Conservation (phyloP, 306 rosid genomes). For the Prunus salicina region DNA sequence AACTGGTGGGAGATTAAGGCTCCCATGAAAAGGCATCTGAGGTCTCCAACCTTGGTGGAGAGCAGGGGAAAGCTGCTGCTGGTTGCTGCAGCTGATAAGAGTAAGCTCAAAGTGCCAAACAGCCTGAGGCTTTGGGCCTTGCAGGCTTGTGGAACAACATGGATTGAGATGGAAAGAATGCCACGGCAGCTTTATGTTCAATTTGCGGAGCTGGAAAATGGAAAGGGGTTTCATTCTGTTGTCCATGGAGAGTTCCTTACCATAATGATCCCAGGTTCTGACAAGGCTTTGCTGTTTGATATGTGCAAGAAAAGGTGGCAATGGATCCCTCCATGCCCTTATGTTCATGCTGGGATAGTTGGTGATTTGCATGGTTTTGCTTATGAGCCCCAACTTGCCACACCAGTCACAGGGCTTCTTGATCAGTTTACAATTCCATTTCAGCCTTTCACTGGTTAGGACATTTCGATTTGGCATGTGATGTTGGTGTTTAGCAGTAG, state of each 20-base stretch:
- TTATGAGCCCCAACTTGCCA: slow-evolving; percentile 77
- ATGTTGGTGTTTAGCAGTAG: not conserved
- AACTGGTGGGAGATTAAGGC: slow-evolving; percentile 88
- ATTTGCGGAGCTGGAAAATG: slow-evolving; percentile 60
- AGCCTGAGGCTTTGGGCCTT: slow-evolving; percentile 84
- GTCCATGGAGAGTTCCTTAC: slow-evolving; percentile 78
- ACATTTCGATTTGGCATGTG: not conserved
- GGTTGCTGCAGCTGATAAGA: slow-evolving; percentile 87
- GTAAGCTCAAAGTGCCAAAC: slow-evolving; percentile 78
- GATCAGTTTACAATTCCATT: slow-evolving; percentile 65
- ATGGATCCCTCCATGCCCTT: slow-evolving; percentile 95
- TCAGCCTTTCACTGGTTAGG: slow-evolving; percentile 34
- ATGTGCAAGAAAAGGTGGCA: slow-evolving; percentile 68
- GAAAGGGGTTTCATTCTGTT: slow-evolving; percentile 71
- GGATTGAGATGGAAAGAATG: slow-evolving; percentile 96
- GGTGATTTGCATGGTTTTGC: slow-evolving; percentile 76
- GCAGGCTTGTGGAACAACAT: slow-evolving; percentile 70
- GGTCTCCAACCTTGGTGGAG: slow-evolving; percentile 73
- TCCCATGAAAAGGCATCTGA: slow-evolving; percentile 75
- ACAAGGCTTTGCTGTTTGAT: slow-evolving; percentile 68
- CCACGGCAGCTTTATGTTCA: slow-evolving; percentile 74
- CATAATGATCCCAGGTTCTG: slow-evolving; percentile 47
- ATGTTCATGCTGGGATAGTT: slow-evolving; percentile 9
- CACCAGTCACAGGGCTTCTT: slow-evolving; percentile 74
- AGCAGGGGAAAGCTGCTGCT: slow-evolving; percentile 59